A percentile compares a stretch with the other conserved stretches of the same genome.
These are phyloP conservation scores for Leptographium procerum DNA, from an alignment of 2,329 filamentous ascomycete species.

Conservation along the genomic window DNA sequence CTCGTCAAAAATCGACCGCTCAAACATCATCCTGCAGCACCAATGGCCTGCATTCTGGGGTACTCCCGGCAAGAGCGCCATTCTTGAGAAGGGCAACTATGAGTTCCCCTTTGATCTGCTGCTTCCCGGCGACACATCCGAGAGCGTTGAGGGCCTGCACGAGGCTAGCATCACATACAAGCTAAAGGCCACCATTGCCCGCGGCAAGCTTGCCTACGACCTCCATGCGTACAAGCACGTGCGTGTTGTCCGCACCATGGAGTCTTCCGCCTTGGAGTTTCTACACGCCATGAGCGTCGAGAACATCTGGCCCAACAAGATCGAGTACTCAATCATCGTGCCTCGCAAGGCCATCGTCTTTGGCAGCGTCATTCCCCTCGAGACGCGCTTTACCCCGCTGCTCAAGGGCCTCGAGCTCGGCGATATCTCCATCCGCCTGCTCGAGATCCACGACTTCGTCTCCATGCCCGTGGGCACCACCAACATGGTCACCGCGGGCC, in stretches of 20 bases:
- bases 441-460: slow-evolving; percentile 59
- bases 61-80: slow-evolving; percentile 41
- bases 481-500: slow-evolving; percentile 31
- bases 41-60: slow-evolving; percentile 58
- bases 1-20: slow-evolving; percentile 47
- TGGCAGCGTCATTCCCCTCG: slow-evolving; percentile 71
- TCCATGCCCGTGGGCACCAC: slow-evolving; percentile 27
- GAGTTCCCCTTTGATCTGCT: slow-evolving; percentile 71
- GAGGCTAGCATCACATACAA: slow-evolving; percentile 85
- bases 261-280: slow-evolving; percentile 64
- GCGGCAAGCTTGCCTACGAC: slow-evolving; percentile 83
- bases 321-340: slow-evolving; percentile 88
- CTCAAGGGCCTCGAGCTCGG: slow-evolving; percentile 81
- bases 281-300: slow-evolving; percentile 89
- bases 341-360: slow-evolving; percentile 93
- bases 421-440: slow-evolving; percentile 67
- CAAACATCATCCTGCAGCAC: slow-evolving; percentile 52
- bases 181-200: slow-evolving; percentile 77
- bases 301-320: slow-evolving; percentile 95
- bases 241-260: slow-evolving; percentile 66
- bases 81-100: slow-evolving; percentile 63
- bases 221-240: slow-evolving; percentile 69
- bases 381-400: slow-evolving; percentile 79
- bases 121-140: slow-evolving; percentile 60
- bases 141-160: slow-evolving; percentile 81